phyloP scores from a whole-genome alignment of 2,329 filamentous ascomycete species.

The Coniosporium tulheliwenetii region DNA sequence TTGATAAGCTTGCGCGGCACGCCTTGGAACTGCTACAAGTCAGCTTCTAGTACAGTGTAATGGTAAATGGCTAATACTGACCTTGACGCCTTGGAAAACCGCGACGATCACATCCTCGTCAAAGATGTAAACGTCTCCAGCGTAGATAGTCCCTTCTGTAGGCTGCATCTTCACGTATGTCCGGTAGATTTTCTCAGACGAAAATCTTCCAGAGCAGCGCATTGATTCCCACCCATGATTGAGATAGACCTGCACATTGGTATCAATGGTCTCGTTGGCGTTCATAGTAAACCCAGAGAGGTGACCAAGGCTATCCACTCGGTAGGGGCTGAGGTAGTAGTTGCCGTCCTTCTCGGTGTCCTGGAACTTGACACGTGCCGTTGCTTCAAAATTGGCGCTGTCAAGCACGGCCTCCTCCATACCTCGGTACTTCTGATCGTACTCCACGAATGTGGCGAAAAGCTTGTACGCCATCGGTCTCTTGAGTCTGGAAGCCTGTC shows the following conservation, averaged over 20 bases:
- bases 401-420: slow-evolving; percentile 13
- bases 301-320: slow-evolving; percentile 19
- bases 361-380: slow-evolving; percentile 14
- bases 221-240: slow-evolving; percentile 19
- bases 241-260: slow-evolving; percentile 16
- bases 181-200: slow-evolving; percentile 7
- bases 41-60: too few relatives aligned
- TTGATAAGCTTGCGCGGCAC: slow-evolving; percentile 6
- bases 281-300: slow-evolving; percentile 23
- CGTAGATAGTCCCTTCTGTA: slow-evolving; percentile 9
- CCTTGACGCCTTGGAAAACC: slow-evolving; percentile 14
- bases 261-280: slow-evolving; percentile 12
- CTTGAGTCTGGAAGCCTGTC: slow-evolving; percentile 7
- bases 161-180: slow-evolving; percentile 19
- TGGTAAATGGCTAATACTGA: slow-evolving; percentile 4
- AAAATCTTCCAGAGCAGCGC: slow-evolving; percentile 10
- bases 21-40: slow-evolving; percentile 6
- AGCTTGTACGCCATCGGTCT: slow-evolving; percentile 8
- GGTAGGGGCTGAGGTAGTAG: slow-evolving; percentile 19
- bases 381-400: slow-evolving; percentile 8
- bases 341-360: slow-evolving; percentile 8
- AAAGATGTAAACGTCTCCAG: slow-evolving; percentile 14
- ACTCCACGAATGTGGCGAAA: slow-evolving; percentile 12
- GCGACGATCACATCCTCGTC: slow-evolving; percentile 15
- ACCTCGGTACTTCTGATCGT: slow-evolving; percentile 10